Percentiles rank a stretch among this genome's conserved stretches.
phyloP scores from a whole-genome alignment of 2,329 filamentous ascomycete species.

The Paramyrothecium sp. region DNA sequence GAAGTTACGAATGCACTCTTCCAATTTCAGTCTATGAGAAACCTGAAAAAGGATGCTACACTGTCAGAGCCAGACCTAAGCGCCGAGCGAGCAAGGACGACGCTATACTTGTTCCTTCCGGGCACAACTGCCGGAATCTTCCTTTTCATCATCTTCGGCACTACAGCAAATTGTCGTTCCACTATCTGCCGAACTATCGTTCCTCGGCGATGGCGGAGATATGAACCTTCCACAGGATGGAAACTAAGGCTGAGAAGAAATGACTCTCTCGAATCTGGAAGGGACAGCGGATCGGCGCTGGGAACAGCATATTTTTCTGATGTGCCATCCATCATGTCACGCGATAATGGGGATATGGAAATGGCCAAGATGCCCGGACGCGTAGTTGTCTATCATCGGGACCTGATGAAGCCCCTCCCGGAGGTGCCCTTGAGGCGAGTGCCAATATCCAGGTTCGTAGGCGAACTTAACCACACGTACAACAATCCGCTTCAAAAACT shows the following conservation, averaged over 20 bases:
- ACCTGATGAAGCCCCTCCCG: not conserved
- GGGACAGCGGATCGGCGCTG: not conserved
- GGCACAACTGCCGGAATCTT: not conserved
- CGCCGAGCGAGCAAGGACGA: not conserved
- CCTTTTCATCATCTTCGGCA: not conserved
- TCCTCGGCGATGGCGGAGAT: not conserved
- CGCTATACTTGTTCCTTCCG: not conserved
- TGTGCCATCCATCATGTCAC: not conserved
- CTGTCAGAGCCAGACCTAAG: not conserved
- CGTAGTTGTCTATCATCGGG: not conserved
- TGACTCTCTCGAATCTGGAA: not conserved
- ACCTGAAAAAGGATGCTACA: not conserved
- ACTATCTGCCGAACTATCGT: not conserved
- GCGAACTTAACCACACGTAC: too few species aligned
- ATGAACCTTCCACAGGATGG: not conserved
- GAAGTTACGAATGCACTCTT: not conserved
- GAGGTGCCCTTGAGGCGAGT: not conserved
- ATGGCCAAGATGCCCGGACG: not conserved
- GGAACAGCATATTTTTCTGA: not conserved
- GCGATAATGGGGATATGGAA: not conserved
- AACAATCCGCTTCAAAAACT: too few species aligned
- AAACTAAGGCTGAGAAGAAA: not conserved
- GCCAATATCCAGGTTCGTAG: not conserved
- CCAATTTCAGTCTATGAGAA: not conserved
- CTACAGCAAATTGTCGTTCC: not conserved